phyloP scores from a whole-genome alignment of 2,329 filamentous ascomycete genomes.

The Phialophora verrucosa region DNA sequence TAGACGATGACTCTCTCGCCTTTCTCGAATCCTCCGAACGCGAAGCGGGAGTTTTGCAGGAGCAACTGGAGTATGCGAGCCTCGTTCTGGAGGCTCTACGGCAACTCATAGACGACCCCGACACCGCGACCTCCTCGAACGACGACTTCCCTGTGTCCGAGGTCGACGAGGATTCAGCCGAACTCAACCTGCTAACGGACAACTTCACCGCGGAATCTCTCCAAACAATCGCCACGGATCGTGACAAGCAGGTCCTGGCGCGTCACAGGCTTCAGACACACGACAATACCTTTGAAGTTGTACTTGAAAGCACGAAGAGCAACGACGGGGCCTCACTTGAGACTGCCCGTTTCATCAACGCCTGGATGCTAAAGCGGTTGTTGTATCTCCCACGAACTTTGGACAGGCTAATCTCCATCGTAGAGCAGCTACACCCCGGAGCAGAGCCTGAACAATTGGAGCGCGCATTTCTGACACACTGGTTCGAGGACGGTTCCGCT shows the following conservation, averaged over 20 bases:
- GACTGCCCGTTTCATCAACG: conserved; percentile 16
- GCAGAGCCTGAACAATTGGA: not conserved
- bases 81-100: conserved; percentile 12
- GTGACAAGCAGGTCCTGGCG: not conserved
- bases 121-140: not conserved
- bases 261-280: not conserved
- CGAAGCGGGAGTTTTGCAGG: conserved; percentile 4
- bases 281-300: not conserved
- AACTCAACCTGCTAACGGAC: not conserved
- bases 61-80: conserved; percentile 20
- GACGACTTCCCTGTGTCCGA: not conserved
- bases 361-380: conserved; percentile 16
- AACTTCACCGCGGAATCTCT: not conserved
- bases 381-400: conserved; percentile 5
- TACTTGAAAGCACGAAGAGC: not conserved
- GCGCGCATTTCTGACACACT: not conserved
- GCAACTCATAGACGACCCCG: conserved; percentile 10
- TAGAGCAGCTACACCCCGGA: not conserved
- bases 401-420: conserved; percentile 1
- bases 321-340: conserved; percentile 11
- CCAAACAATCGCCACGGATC: not conserved
- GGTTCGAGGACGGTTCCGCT: not conserved
- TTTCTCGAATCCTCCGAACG: conserved; percentile 9
- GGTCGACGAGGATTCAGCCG: not conserved
- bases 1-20: conserved; percentile 17